Evolutionary conservation across 495 filamentous ascomycete genomes (phyloP).

Genomic region (Penicillium macrosclerotiorum): DNA sequence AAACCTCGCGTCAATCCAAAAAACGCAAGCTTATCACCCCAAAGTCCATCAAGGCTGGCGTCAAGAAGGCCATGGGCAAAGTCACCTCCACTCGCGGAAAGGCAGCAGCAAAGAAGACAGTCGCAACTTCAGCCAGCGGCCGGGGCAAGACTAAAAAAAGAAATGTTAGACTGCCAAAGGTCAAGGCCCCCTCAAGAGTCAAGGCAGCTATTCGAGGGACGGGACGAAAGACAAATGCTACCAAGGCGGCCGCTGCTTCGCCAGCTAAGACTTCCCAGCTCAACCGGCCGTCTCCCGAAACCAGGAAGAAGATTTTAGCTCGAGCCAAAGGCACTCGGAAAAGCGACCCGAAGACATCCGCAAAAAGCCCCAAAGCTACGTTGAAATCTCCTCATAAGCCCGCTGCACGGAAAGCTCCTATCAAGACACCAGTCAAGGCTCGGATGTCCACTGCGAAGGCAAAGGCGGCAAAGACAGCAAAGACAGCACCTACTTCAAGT

Average conservation of each 20-base stretch:
- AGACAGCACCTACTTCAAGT: conserved; percentile 6
- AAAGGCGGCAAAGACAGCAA: conserved; percentile 13
- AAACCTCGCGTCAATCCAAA: conserved; percentile 28
- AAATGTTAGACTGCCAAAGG: conserved; percentile 29
- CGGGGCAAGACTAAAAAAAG: conserved; percentile 18
- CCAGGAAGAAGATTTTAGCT: conserved; percentile 34
- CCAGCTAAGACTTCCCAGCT: conserved; percentile 21
- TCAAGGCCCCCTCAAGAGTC: conserved; percentile 21
- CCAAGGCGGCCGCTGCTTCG: conserved; percentile 17
- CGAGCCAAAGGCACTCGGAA: conserved; percentile 23
- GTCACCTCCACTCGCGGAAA: conserved; percentile 21
- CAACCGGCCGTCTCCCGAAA: conserved; percentile 34
- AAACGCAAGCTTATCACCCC: conserved; percentile 34
- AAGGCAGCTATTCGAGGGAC: conserved; percentile 21
- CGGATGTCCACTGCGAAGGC: conserved; percentile 10
- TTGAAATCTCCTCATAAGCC: conserved; percentile 19
- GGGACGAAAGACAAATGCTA: conserved; percentile 12
- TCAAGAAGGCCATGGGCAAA: conserved; percentile 37
- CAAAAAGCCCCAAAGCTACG: conserved; percentile 9
- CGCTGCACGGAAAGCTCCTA: conserved; percentile 13
- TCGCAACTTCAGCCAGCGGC: conserved; percentile 8
- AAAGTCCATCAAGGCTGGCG: conserved; percentile 35
- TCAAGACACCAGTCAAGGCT: conserved; percentile 11
- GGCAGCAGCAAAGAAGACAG: conserved; percentile 17
- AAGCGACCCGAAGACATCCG: conserved; percentile 7